Percentiles rank a stretch among this genome's conserved stretches.
Evolutionary conservation across 2,329 filamentous ascomycete genomes (phyloP).

Genomic region (Colletotrichum chrysophilum): DNA sequence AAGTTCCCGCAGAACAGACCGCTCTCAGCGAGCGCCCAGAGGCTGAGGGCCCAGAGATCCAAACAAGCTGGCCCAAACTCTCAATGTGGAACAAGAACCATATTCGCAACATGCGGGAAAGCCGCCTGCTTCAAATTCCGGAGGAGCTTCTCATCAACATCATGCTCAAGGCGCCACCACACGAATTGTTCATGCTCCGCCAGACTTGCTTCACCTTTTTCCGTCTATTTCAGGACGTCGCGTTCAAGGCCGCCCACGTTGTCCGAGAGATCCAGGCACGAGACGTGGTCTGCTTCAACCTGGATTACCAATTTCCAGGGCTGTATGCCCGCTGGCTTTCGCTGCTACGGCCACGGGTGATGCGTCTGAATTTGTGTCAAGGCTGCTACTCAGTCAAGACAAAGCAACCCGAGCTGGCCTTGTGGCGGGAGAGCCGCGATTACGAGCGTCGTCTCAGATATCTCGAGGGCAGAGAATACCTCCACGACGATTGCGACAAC

Average conservation of each 20-base stretch:
- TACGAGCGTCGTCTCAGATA: too few species aligned
- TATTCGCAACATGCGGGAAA: background rate
- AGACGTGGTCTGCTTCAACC: background rate
- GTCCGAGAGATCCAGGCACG: background rate
- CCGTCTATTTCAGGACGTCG: background rate
- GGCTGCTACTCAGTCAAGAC: too few species aligned
- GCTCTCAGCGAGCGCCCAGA: background rate
- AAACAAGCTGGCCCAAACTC: background rate
- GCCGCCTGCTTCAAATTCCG: background rate
- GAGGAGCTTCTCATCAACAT: background rate
- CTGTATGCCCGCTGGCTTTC: too few species aligned
- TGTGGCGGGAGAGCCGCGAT: too few species aligned
- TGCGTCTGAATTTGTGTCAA: too few species aligned
- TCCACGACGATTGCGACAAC: too few species aligned
- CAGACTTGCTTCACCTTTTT: background rate
- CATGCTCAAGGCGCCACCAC: background rate
- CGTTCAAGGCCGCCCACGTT: background rate
- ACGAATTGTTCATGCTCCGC: background rate
- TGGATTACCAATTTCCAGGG: background rate
- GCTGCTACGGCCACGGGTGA: too few species aligned
- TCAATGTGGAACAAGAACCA: background rate
- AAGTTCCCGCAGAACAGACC: background rate
- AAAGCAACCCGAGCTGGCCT: too few species aligned
- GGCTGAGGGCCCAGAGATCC: background rate
- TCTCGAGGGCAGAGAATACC: too few species aligned